Evolutionary conservation across 371 early-diverging fungal genomes (phyloP).

Genomic region (Actinomortierella wolfii): DNA sequence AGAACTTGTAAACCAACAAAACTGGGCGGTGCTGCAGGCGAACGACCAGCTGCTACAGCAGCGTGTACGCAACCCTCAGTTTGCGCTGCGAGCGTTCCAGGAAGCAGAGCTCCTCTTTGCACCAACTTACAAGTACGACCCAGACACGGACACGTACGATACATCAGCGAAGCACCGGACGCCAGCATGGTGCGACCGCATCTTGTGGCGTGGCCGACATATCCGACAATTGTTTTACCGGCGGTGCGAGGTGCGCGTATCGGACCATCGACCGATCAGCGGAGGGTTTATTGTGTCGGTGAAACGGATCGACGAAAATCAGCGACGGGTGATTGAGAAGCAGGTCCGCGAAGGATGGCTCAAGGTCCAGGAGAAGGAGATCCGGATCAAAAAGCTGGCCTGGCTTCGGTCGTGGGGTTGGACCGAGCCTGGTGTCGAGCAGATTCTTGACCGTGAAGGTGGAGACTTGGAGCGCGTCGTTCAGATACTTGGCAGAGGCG

Average conservation of each 20-base stretch:
- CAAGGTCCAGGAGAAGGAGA: slow-evolving; percentile 42
- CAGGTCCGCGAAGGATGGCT: slow-evolving; percentile 47
- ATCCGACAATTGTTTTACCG: slow-evolving; percentile 50
- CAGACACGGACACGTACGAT: slow-evolving; percentile 71
- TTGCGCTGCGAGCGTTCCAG: slow-evolving; percentile 63
- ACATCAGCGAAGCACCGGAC: slow-evolving; percentile 79
- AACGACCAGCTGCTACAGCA: slow-evolving; percentile 73
- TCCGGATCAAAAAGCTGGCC: slow-evolving; percentile 43
- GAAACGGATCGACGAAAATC: slow-evolving; percentile 57
- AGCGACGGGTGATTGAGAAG: slow-evolving; percentile 41
- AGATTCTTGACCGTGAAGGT: slow-evolving; percentile 35
- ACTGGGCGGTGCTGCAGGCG: slow-evolving; percentile 48
- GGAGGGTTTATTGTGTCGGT: slow-evolving; percentile 61
- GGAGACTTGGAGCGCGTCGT: slow-evolving; percentile 34
- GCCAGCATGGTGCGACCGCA: slow-evolving; percentile 90
- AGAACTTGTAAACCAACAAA: slow-evolving; percentile 47
- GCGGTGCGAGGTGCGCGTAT: slow-evolving; percentile 67
- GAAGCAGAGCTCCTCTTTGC: slow-evolving; percentile 73
- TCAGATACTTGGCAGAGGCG: slow-evolving; percentile 5
- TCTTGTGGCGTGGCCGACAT: slow-evolving; percentile 54
- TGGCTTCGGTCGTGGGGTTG: slow-evolving; percentile 46
- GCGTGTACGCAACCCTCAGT: slow-evolving; percentile 52
- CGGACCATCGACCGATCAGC: slow-evolving; percentile 85
- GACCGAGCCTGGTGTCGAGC: slow-evolving; percentile 30
- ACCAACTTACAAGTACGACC: slow-evolving; percentile 89